Conservation (phyloP, 1,139 yeast species). For the Suhomyces kunorum region DNA sequence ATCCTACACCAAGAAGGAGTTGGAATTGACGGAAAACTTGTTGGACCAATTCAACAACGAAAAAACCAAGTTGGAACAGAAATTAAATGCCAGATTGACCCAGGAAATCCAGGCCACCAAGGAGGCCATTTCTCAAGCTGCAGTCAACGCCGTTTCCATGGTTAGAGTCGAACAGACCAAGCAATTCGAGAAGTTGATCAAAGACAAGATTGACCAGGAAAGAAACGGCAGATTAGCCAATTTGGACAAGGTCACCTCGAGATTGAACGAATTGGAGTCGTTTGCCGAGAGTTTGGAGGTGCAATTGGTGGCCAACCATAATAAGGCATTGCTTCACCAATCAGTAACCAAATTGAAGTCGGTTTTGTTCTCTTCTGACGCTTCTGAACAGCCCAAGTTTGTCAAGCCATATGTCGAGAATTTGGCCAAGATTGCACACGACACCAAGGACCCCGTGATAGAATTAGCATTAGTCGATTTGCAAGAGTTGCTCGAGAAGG, state of each 20-base stretch:
- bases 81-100: slow-evolving; percentile 59
- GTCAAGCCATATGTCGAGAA: slow-evolving; percentile 49
- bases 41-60: slow-evolving; percentile 53
- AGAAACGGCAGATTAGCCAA: slow-evolving; percentile 78
- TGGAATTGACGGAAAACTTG: slow-evolving; percentile 51
- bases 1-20: slow-evolving; percentile 58
- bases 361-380: slow-evolving; percentile 38
- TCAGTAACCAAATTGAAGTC: slow-evolving; percentile 56
- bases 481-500: slow-evolving; percentile 44
- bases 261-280: slow-evolving; percentile 60
- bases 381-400: slow-evolving; percentile 31
- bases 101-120: slow-evolving; percentile 72
- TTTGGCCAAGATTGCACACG: slow-evolving; percentile 44
- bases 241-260: slow-evolving; percentile 58
- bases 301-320: slow-evolving; percentile 57
- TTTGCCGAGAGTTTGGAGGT: slow-evolving; percentile 60
- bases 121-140: slow-evolving; percentile 68
- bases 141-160: slow-evolving; percentile 73
- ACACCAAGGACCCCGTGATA: slow-evolving; percentile 46
- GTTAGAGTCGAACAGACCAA: slow-evolving; percentile 72
- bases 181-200: slow-evolving; percentile 65
- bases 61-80: slow-evolving; percentile 61
- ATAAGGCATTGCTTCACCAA: slow-evolving; percentile 57
- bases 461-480: slow-evolving; percentile 40
- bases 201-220: slow-evolving; percentile 71